Percentiles rank a stretch among this genome's conserved stretches.
These are phyloP conservation scores for Malassezia dermatis DNA, from an alignment of 1,284 basidiomycete species.

Conservation along the genomic window DNA sequence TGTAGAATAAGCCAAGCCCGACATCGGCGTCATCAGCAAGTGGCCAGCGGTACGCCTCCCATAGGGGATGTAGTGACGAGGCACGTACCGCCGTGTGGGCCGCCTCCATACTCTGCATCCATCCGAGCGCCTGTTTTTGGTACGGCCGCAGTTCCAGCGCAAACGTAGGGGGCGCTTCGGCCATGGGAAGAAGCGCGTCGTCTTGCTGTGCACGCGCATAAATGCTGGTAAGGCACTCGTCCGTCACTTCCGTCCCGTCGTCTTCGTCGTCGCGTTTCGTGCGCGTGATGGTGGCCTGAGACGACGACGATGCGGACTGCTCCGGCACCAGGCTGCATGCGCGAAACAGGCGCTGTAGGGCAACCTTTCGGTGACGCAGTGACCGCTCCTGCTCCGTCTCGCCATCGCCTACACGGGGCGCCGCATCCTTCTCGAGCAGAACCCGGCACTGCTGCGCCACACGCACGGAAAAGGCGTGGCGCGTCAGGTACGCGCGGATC, in stretches of 20 bases:
- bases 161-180: slow-evolving; percentile 73
- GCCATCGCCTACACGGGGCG: slow-evolving; percentile 53
- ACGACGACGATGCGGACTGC: slow-evolving; percentile 1
- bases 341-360: slow-evolving; percentile 37
- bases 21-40: slow-evolving; percentile 18
- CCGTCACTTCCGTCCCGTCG: slow-evolving; percentile 38
- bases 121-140: slow-evolving; percentile 89
- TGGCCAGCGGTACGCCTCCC: slow-evolving; percentile 63
- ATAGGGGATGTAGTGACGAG: slow-evolving; percentile 72
- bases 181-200: slow-evolving; percentile 65
- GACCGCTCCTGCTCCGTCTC: slow-evolving; percentile 65
- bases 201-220: slow-evolving; percentile 61
- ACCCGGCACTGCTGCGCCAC: slow-evolving; percentile 3
- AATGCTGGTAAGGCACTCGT: slow-evolving; percentile 28
- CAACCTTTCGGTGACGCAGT: slow-evolving; percentile 66
- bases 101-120: slow-evolving; percentile 81
- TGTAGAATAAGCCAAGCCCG: slow-evolving; percentile 23
- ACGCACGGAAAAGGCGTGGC: slow-evolving; percentile 7
- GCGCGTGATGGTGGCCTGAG: neutral
- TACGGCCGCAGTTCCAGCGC: slow-evolving; percentile 67
- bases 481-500: slow-evolving; percentile 31
- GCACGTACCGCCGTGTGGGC: slow-evolving; percentile 31
- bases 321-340: slow-evolving; percentile 34
- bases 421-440: neutral
- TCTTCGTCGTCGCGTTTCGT: slow-evolving; percentile 16